These are phyloP conservation scores for Sporothrix euskadiensis DNA, from an alignment of 2,329 filamentous ascomycete species.

Conservation along the genomic window DNA sequence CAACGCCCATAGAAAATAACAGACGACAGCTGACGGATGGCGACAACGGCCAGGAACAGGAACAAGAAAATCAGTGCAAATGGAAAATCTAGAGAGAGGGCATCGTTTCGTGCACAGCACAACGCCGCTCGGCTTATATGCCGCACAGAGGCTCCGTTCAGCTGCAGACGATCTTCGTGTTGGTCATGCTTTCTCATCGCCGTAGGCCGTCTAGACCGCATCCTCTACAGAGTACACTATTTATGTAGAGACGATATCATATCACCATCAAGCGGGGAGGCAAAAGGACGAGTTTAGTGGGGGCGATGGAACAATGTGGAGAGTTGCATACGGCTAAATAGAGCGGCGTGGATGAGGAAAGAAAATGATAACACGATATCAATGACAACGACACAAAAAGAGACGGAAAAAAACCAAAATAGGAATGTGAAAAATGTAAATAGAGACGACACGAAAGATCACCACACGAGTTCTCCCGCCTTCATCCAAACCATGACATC, in stretches of 20 bases:
- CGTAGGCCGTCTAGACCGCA: background rate
- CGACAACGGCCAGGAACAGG: background rate
- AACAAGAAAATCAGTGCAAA: background rate
- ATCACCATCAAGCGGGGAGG: background rate
- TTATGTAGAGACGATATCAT: background rate
- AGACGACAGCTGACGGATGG: slow-evolving; percentile 1
- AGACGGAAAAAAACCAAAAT: background rate
- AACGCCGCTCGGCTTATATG: slow-evolving; percentile 6
- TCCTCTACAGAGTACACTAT: background rate
- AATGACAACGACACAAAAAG: background rate
- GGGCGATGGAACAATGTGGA: background rate
- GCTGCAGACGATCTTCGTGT: background rate
- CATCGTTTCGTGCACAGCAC: background rate
- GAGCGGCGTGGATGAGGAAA: background rate
- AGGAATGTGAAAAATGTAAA: background rate
- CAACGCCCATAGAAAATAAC: background rate
- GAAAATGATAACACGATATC: background rate
- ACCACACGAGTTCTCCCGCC: background rate
- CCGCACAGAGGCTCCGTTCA: background rate
- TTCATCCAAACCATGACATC: background rate
- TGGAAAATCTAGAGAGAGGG: background rate
- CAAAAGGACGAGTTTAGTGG: background rate
- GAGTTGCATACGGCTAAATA: slow-evolving; percentile 17
- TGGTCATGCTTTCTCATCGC: slow-evolving; percentile 9
- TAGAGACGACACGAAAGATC: background rate